Conservation (phyloP, 306 rosid genomes). For the Rosa lucieae region DNA sequence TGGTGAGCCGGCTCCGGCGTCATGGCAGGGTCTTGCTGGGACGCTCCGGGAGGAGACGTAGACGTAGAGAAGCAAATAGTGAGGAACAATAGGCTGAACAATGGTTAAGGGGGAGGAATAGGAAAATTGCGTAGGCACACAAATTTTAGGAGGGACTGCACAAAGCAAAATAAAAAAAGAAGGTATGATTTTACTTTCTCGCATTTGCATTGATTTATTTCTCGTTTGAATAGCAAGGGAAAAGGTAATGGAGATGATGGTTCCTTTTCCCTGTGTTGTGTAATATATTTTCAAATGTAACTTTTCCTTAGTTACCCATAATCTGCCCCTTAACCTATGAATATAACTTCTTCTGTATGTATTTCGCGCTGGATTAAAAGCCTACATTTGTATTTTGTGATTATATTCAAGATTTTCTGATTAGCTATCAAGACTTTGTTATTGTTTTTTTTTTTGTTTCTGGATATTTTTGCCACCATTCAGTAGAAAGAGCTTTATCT, state of each 20-base stretch:
- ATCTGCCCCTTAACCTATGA: constrained; percentile 37
- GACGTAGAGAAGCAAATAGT: constrained; percentile 55
- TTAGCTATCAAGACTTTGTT: not conserved
- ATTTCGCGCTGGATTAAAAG: not conserved
- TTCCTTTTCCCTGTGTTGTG: constrained; percentile 28
- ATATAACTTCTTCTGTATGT: constrained; percentile 9
- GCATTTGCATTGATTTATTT: constrained; percentile 44
- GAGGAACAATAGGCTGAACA: constrained; percentile 20
- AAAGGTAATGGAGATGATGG: constrained; percentile 42
- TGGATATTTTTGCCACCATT: not conserved
- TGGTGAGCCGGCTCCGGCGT: constrained; percentile 71
- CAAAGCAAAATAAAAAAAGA: constrained; percentile 29
- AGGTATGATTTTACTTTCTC: constrained; percentile 42
- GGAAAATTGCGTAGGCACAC: constrained; percentile 28
- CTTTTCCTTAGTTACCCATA: constrained; percentile 31
- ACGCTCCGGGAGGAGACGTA: constrained; percentile 82
- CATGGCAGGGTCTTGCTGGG: constrained; percentile 64
- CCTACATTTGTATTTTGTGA: constrained; percentile 4
- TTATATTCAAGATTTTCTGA: not conserved
- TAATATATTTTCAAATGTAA: constrained; percentile 31
- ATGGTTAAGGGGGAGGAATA: constrained; percentile 14
- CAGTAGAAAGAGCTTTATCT: not conserved
- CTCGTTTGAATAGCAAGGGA: constrained; percentile 25
- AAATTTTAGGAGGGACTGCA: constrained; percentile 43
- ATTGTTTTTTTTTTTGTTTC: not conserved